phyloP scores from a whole-genome alignment of 2,329 filamentous ascomycete species.

The Ampelomyces quisqualis region DNA sequence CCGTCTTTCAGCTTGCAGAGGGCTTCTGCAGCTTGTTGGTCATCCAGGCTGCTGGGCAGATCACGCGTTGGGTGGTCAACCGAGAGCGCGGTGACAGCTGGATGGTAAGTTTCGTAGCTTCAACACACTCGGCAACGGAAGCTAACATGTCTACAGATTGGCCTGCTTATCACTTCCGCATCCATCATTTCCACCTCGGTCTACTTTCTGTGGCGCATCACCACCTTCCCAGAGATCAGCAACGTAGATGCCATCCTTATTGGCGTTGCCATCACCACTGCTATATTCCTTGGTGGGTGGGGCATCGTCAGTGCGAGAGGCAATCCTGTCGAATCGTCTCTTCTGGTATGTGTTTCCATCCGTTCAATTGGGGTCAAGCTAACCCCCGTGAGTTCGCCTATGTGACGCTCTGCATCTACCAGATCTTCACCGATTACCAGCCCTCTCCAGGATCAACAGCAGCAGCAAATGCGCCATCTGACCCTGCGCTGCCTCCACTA shows the following conservation, averaged over 20 bases:
- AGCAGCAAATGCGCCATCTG: slow-evolving; percentile 55
- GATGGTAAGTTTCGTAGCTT: slow-evolving; percentile 66
- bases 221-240: slow-evolving; percentile 88
- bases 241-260: slow-evolving; percentile 92
- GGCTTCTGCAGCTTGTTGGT: slow-evolving; percentile 96
- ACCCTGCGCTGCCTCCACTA: slow-evolving; percentile 92
- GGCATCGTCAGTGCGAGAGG: slow-evolving; percentile 92
- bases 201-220: slow-evolving; percentile 95
- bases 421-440: slow-evolving; percentile 98
- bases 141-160: slow-evolving; percentile 64
- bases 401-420: slow-evolving; percentile 96
- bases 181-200: slow-evolving; percentile 90
- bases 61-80: slow-evolving; percentile 93
- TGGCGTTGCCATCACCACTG: slow-evolving; percentile 87
- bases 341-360: slow-evolving; percentile 57
- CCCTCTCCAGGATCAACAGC: slow-evolving; percentile 65
- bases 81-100: slow-evolving; percentile 89
- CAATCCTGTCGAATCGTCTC: slow-evolving; percentile 90
- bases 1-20: slow-evolving; percentile 90
- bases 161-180: slow-evolving; percentile 81
- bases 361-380: slow-evolving; percentile 3
- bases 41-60: slow-evolving; percentile 91
- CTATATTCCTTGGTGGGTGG: slow-evolving; percentile 88
- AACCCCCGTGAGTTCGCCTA: slow-evolving; percentile 70
- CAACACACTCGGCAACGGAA: not conserved